Base-by-base conservation (phyloP, 2,329 filamentous ascomycete species). In the Fusarium clavum region DNA sequence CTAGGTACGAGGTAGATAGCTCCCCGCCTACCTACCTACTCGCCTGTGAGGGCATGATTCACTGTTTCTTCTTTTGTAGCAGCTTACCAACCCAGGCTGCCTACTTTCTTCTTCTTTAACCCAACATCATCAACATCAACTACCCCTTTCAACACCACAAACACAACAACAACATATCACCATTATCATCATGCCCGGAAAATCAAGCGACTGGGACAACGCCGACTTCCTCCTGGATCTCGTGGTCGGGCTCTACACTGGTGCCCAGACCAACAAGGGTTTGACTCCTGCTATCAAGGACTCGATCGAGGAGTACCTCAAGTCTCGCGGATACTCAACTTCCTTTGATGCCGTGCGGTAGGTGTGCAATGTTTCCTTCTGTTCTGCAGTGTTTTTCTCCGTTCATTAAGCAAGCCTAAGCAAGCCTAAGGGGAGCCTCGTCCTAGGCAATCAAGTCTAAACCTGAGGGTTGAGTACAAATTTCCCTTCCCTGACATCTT, bases 261-360 rank as follows among this genome's bases (percentile, higher is more conserved):
- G 75, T 13, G 73, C 75, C 16, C 72, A 76, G 38, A 59, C 66
- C 2, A 63, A 69, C n/a, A 73, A 71, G 11, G 73, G 61, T 14
- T 74, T 83, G 60, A 72, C 63, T 16, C 49, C 75, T 16, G 63
- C 76, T 27, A 66, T 76, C 34, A 79, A 78, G 53, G 73, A 76
- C 0, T 72, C 71, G 2, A 72, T 84, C 51, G 73, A 78, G 47
- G 64, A 64, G 10, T 77, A 77, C n/a, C 75, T 84, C 57, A 69
- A 75, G n/a, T 44, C 66, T 14, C 69, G 68, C 8, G 78, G 81
- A 10, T 75, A 79, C 53, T 62, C 67, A 8, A 79, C 81, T n/a
- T 81, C 80, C 6, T 85, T 82, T 82, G 80, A 85, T 30, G 81
- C 76, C 2, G 77, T 85, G 52, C 82, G 83, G 84, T 84, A 79